These are phyloP conservation scores for Ceratobasidium sp. DNA, from an alignment of 1,284 basidiomycete species.

Conservation along the genomic window DNA sequence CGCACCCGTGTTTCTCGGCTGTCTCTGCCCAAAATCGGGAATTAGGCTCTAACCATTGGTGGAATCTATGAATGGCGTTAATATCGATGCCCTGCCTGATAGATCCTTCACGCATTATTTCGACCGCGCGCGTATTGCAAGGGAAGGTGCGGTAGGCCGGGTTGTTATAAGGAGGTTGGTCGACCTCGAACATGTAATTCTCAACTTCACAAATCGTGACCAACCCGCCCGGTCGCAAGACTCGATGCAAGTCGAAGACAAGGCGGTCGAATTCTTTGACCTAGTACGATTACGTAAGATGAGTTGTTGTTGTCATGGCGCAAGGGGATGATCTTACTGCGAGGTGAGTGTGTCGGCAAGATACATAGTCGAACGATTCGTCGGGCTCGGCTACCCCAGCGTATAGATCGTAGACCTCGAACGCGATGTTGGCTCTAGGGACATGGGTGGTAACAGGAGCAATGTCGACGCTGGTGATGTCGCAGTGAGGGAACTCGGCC, in stretches of 20 bases:
- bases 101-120: neutral
- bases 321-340: neutral
- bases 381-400: slow-evolving; percentile 17
- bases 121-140: neutral
- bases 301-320: too few relatives aligned
- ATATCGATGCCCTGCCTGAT: slow-evolving; percentile 21
- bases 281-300: neutral
- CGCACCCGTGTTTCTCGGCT: slow-evolving; percentile 18
- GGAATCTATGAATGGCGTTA: neutral
- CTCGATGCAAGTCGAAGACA: slow-evolving; percentile 27
- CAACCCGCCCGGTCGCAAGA: slow-evolving; percentile 23
- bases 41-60: slow-evolving; percentile 18
- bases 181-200: slow-evolving; percentile 22
- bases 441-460: slow-evolving; percentile 4
- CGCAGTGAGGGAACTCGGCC: slow-evolving; percentile 18
- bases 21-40: slow-evolving; percentile 17
- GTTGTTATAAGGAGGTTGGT: slow-evolving; percentile 26
- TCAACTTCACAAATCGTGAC: slow-evolving; percentile 30
- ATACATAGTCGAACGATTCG: slow-evolving; percentile 25
- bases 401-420: slow-evolving; percentile 32
- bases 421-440: slow-evolving; percentile 10
- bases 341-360: neutral
- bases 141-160: neutral
- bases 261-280: slow-evolving; percentile 29
- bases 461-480: slow-evolving; percentile 24